Conservation (phyloP, 164 flowering plant genomes). For the Aristolochia fimbriata region DNA sequence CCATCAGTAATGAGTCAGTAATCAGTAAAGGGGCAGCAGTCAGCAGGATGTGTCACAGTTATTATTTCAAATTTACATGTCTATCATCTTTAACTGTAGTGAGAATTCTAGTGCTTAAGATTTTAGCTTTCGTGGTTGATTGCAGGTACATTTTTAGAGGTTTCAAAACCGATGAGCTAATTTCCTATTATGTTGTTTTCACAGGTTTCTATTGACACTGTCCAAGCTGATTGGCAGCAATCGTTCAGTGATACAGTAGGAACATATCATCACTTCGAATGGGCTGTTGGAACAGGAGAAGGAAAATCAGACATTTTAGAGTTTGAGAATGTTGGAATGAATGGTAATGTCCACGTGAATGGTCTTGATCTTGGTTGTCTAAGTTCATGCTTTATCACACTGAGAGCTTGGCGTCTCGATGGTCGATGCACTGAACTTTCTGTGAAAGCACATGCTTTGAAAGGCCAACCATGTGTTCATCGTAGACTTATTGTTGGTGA, state of each 20-base stretch:
- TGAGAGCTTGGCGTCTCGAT: conserved; percentile 87
- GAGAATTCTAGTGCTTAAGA: too few species aligned
- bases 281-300: conserved; percentile 95
- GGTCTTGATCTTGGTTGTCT: conserved; percentile 78
- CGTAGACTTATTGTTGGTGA: conserved; percentile 90
- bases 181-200: too few species aligned
- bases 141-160: too few species aligned
- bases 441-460: conserved; percentile 95
- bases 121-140: too few species aligned
- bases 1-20: too few species aligned
- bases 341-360: conserved; percentile 54
- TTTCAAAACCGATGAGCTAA: too few species aligned
- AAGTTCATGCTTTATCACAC: conserved; percentile 74
- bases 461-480: conserved; percentile 91
- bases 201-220: conserved; percentile 66
- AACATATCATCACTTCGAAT: conserved; percentile 87
- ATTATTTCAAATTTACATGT: too few species aligned
- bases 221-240: conserved; percentile 90
- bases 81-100: too few species aligned
- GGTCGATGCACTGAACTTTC: conserved; percentile 81
- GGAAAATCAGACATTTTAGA: conserved; percentile 89
- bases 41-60: too few species aligned
- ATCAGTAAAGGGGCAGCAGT: too few species aligned
- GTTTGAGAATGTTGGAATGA: conserved; percentile 88
- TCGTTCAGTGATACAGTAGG: conserved; percentile 65